phyloP scores from a whole-genome alignment of 2,329 filamentous ascomycete genomes.

The Elsinoe arachidis region DNA sequence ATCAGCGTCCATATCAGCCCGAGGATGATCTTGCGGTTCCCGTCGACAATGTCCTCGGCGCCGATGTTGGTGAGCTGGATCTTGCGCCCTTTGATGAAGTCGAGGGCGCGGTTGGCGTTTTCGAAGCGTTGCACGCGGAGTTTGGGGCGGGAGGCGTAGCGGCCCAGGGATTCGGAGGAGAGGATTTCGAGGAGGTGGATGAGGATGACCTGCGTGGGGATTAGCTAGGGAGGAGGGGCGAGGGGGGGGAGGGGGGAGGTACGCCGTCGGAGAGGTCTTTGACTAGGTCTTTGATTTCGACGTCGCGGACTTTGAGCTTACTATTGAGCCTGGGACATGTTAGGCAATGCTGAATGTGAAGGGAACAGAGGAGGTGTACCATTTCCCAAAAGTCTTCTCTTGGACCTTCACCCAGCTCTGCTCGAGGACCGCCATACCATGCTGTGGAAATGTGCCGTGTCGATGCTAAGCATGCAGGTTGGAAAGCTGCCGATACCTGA shows the following conservation, averaged over 20 bases:
- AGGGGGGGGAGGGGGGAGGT: conserved; percentile 35
- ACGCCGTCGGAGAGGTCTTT: conserved; percentile 88
- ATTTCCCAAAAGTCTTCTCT: conserved; percentile 99
- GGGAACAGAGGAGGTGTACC: conserved; percentile 42
- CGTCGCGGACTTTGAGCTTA: conserved; percentile 69
- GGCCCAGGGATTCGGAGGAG: conserved; percentile 85
- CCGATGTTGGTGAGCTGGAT: conserved; percentile 99
- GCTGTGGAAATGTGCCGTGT: not conserved
- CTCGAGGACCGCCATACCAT: conserved; percentile 34
- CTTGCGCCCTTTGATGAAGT: conserved; percentile 81
- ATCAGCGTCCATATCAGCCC: conserved; percentile 98
- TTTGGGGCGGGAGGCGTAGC: conserved; percentile 94
- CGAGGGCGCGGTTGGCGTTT: conserved; percentile 90
- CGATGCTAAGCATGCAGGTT: conserved; percentile 1
- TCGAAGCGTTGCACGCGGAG: conserved; percentile 94
- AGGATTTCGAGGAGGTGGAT: conserved; percentile 97
- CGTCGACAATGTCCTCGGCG: conserved; percentile 95
- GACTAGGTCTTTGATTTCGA: conserved; percentile 81
- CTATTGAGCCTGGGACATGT: conserved; percentile 70
- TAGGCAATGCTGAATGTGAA: not conserved
- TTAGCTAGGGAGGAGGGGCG: not conserved
- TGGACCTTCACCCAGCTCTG: conserved; percentile 69
- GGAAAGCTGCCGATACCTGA: too few relatives aligned
- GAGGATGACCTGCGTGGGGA: conserved; percentile 61
- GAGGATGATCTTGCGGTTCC: conserved; percentile 93